Percentiles rank a stretch among this genome's conserved stretches.
Evolutionary conservation across 2,329 filamentous ascomycete genomes (phyloP).

Genomic region (Colletotrichum salicis): DNA sequence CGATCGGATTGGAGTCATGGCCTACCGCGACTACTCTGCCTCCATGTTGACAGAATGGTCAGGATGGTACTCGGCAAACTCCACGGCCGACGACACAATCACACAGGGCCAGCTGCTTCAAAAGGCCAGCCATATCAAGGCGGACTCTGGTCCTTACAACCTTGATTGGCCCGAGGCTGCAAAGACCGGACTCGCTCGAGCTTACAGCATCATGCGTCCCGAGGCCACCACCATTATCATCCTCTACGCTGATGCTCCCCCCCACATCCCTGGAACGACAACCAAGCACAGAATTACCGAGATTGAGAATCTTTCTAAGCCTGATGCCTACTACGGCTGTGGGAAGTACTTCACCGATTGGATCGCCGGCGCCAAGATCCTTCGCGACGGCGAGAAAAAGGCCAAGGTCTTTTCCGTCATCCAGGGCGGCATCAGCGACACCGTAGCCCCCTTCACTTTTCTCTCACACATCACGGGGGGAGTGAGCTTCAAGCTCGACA

Average conservation of each 20-base stretch:
- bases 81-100: constrained; percentile 34
- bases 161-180: constrained; percentile 59
- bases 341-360: constrained; percentile 56
- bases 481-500: constrained; percentile 47
- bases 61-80: constrained; percentile 51
- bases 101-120: constrained; percentile 48
- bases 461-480: constrained; percentile 55
- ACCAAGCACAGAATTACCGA: constrained; percentile 9
- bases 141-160: constrained; percentile 43
- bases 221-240: constrained; percentile 61
- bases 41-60: constrained; percentile 55
- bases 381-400: constrained; percentile 49
- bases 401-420: constrained; percentile 58
- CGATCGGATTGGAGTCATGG: constrained; percentile 59
- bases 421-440: constrained; percentile 35
- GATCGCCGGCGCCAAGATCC: constrained; percentile 48
- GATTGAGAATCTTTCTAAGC: constrained; percentile 14
- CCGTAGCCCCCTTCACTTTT: constrained; percentile 51
- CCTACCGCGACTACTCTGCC: constrained; percentile 59
- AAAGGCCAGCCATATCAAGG: constrained; percentile 47
- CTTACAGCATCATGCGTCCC: constrained; percentile 57
- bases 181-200: constrained; percentile 59
- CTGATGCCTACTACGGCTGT: constrained; percentile 42
- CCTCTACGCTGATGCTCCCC: constrained; percentile 59
- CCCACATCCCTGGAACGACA: constrained; percentile 49